A percentile compares a stretch with the other conserved stretches of the same genome.
Conservation (phyloP, 331 rosid genomes). For the Erythrophleum ivorense region DNA sequence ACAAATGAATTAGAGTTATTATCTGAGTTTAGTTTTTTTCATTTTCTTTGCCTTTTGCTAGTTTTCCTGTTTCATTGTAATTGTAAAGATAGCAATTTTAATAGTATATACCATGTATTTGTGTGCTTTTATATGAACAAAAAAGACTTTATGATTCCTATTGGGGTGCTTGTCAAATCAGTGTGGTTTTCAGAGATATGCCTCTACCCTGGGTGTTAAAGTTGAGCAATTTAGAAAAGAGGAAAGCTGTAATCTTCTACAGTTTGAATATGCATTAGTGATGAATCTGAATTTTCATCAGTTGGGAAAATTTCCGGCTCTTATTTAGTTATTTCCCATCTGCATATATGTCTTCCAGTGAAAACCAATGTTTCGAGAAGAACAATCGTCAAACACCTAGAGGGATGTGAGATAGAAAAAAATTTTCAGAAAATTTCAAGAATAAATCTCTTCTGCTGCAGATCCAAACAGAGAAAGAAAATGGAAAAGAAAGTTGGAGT, state of each 20-base stretch:
- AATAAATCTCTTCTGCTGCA: conserved; percentile 45
- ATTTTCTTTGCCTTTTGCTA: conserved; percentile 18
- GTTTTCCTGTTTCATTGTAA: conserved; percentile 45
- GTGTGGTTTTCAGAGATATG: conserved; percentile 23
- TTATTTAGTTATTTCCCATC: not conserved
- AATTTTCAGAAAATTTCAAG: not conserved
- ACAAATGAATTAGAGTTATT: not conserved
- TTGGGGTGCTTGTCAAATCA: conserved; percentile 12
- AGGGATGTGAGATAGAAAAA: not conserved
- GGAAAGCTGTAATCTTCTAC: not conserved
- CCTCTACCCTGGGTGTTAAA: conserved; percentile 18
- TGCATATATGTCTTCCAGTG: not conserved
- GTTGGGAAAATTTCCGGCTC: conserved; percentile 22
- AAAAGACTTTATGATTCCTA: conserved; percentile 1
- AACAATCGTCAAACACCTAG: not conserved
- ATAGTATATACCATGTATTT: not conserved
- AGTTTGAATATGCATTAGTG: not conserved
- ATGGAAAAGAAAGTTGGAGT: not conserved
- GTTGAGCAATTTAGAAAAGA: not conserved
- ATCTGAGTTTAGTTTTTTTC: not conserved
- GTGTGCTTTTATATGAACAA: not conserved
- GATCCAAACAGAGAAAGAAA: conserved; percentile 34
- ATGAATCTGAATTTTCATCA: conserved; percentile 29
- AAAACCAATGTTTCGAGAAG: conserved; percentile 32
- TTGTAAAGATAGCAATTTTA: not conserved